Conservation (phyloP, 2,329 filamentous ascomycete species). For the Parastagonospora nodorum region DNA sequence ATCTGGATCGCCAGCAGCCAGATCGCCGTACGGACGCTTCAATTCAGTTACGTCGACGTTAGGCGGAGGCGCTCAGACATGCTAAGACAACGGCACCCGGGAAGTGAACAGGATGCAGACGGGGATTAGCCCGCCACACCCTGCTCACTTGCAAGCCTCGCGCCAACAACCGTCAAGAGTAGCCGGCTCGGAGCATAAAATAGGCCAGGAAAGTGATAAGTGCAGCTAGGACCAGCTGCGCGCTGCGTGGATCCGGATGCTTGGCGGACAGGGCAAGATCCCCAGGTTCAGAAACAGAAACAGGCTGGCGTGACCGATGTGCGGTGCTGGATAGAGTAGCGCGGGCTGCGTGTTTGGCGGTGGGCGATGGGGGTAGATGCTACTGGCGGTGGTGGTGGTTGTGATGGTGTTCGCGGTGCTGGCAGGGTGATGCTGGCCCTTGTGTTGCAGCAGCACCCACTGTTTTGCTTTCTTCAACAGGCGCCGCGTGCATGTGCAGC, state of each 20-base stretch:
- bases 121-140: constrained; percentile 32
- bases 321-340: constrained; percentile 8
- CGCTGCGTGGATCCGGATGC: constrained; percentile 34
- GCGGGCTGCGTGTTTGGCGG: not conserved
- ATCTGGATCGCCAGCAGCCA: constrained; percentile 47
- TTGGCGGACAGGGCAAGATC: constrained; percentile 29
- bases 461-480: constrained; percentile 13
- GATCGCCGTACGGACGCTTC: constrained; percentile 41
- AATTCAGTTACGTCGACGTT: constrained; percentile 44
- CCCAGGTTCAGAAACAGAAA: constrained; percentile 21
- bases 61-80: constrained; percentile 43
- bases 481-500: constrained; percentile 26
- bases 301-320: constrained; percentile 23
- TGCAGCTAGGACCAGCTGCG: constrained; percentile 21
- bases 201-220: constrained; percentile 25
- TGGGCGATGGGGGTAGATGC: constrained; percentile 10
- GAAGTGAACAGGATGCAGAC: constrained; percentile 34
- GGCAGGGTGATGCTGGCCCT: constrained; percentile 27
- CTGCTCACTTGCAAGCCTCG: constrained; percentile 40
- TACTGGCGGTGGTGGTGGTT: constrained; percentile 17
- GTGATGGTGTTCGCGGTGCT: constrained; percentile 16
- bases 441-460: constrained; percentile 28
- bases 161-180: constrained; percentile 31
- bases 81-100: constrained; percentile 36
- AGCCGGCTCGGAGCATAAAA: constrained; percentile 38